A percentile compares a stretch with the other conserved stretches of the same genome.
phyloP scores from a whole-genome alignment of 768 basidiomycete genomes.

The Hydnomerulius pinastri region DNA sequence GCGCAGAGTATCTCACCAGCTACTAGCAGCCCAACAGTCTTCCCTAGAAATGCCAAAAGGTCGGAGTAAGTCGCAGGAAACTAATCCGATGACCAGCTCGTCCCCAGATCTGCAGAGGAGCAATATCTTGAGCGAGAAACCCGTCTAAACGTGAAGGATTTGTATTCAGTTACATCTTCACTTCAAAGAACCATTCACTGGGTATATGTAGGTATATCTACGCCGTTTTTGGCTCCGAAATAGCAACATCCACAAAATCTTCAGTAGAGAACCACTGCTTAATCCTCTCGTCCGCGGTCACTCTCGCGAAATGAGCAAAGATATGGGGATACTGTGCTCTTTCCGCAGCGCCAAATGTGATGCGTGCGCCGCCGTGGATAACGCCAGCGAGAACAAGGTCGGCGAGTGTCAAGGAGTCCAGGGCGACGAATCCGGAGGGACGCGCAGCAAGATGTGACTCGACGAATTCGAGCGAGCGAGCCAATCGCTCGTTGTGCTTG shows the following conservation, averaged over 20 bases:
- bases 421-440: slow-evolving; percentile 16
- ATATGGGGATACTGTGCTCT: slow-evolving; percentile 14
- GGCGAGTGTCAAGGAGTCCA: slow-evolving; percentile 16
- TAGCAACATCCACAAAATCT: slow-evolving; percentile 4
- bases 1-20: no score
- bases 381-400: slow-evolving; percentile 15
- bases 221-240: slow-evolving; percentile 1
- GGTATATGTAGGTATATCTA: no score
- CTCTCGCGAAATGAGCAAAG: slow-evolving; percentile 17
- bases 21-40: no score
- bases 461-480: slow-evolving; percentile 9
- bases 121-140: no score
- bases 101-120: no score
- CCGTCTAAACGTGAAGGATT: no score
- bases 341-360: slow-evolving; percentile 8
- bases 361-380: not conserved
- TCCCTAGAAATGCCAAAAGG: no score
- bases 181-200: no score
- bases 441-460: slow-evolving; percentile 13
- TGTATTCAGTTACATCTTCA: no score
- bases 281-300: slow-evolving; percentile 14
- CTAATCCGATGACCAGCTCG: no score
- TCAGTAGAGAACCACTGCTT: slow-evolving; percentile 10
- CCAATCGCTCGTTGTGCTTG: not conserved
- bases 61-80: no score